phyloP scores from a whole-genome alignment of 176 grass and related monocot species.

The Miscanthus lutarioriparius region DNA sequence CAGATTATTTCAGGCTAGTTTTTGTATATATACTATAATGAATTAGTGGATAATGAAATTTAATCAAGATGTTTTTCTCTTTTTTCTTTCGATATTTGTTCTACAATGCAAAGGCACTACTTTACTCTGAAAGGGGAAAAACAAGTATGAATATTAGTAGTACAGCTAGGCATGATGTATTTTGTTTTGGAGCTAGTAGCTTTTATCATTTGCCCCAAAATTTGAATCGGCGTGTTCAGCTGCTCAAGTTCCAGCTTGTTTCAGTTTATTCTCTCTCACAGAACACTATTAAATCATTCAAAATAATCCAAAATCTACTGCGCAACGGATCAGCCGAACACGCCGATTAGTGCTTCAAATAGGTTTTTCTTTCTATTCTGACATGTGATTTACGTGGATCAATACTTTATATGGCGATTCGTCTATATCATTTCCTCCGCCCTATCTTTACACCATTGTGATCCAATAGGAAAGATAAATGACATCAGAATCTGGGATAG shows the following conservation, averaged over 20 bases:
- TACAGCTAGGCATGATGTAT: background rate
- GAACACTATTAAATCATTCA: too few relatives aligned
- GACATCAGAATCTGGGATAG: background rate
- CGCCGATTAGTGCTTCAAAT: background rate
- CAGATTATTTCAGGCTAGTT: background rate
- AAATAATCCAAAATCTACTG: too few relatives aligned
- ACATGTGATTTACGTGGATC: background rate
- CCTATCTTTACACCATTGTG: too few relatives aligned
- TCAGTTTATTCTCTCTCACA: too few relatives aligned
- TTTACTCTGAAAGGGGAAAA: background rate
- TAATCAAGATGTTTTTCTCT: background rate
- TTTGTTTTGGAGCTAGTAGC: background rate
- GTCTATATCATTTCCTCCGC: background rate
- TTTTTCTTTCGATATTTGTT: conserved; percentile 7
- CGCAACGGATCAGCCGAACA: too few relatives aligned
- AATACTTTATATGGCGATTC: background rate
- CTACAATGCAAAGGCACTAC: background rate
- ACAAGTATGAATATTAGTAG: background rate
- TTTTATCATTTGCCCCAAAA: background rate
- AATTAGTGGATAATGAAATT: background rate
- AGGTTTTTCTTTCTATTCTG: background rate
- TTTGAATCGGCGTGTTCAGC: too few relatives aligned
- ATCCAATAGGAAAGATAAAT: background rate
- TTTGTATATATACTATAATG: background rate
- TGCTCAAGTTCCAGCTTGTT: too few relatives aligned